Percentiles rank a stretch among this genome's conserved stretches.
phyloP scores from a whole-genome alignment of 441 rosid genomes.

The Arabidopsis hybrid region DNA sequence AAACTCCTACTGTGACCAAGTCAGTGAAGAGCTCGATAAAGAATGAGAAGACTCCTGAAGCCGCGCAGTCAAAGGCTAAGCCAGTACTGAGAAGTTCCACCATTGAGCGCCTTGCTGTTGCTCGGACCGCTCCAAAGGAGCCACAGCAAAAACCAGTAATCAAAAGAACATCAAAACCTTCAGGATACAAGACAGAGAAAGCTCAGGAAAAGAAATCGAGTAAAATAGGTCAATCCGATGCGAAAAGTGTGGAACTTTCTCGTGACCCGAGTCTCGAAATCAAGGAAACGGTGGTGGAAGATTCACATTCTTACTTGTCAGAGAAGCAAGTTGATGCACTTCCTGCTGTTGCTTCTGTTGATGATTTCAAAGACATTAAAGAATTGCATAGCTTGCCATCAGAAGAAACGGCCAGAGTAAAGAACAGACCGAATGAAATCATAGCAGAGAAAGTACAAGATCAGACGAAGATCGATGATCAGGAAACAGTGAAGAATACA shows the following conservation, averaged over 20 bases:
- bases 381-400: slow-evolving; percentile 55
- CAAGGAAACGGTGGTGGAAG: slow-evolving; percentile 49
- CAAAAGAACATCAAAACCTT: slow-evolving; percentile 47
- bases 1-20: slow-evolving; percentile 47
- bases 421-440: slow-evolving; percentile 31
- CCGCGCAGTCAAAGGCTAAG: slow-evolving; percentile 54
- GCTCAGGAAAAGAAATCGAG: slow-evolving; percentile 57
- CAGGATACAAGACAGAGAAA: slow-evolving; percentile 50
- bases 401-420: slow-evolving; percentile 48
- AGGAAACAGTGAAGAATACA: slow-evolving; percentile 42
- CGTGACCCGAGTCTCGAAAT: slow-evolving; percentile 47
- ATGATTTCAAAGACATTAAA: slow-evolving; percentile 66
- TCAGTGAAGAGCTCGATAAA: slow-evolving; percentile 38
- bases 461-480: slow-evolving; percentile 39
- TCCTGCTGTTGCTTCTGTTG: slow-evolving; percentile 35
- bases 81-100: slow-evolving; percentile 80
- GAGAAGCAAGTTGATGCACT: slow-evolving; percentile 43
- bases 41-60: slow-evolving; percentile 53
- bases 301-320: slow-evolving; percentile 33
- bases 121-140: slow-evolving; percentile 56
- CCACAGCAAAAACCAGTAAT: slow-evolving; percentile 57
- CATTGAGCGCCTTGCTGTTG: slow-evolving; percentile 85
- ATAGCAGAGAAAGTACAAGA: slow-evolving; percentile 28
- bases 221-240: slow-evolving; percentile 39
- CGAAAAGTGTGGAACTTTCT: slow-evolving; percentile 37